Conservation (phyloP, 2,329 filamentous ascomycete species). For the Colletotrichum musicola region DNA sequence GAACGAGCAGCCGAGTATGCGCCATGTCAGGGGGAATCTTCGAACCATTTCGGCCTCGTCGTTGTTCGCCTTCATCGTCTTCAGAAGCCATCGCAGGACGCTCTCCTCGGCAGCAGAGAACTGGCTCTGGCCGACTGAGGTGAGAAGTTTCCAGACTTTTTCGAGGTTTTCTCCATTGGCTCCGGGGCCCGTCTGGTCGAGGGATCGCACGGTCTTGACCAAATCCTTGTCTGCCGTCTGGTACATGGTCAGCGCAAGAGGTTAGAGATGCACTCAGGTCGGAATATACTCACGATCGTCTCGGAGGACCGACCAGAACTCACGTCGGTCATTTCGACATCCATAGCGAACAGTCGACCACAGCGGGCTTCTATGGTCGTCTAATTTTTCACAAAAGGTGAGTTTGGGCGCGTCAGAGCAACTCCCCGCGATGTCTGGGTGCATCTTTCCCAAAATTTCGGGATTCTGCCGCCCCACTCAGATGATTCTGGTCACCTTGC, state of each 20-base stretch:
- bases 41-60: slow-evolving; percentile 64
- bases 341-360: slow-evolving; percentile 28
- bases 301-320: slow-evolving; percentile 14
- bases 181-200: slow-evolving; percentile 65
- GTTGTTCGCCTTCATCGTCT: slow-evolving; percentile 64
- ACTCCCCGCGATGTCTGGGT: slow-evolving; percentile 31
- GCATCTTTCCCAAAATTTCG: slow-evolving; percentile 54
- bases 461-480: slow-evolving; percentile 58
- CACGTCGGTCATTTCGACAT: slow-evolving; percentile 35
- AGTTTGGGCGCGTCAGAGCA: background rate
- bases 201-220: slow-evolving; percentile 65
- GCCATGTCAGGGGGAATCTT: slow-evolving; percentile 70
- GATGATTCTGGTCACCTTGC: slow-evolving; percentile 41
- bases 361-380: background rate
- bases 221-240: slow-evolving; percentile 51
- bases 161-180: slow-evolving; percentile 60
- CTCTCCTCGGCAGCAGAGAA: slow-evolving; percentile 69
- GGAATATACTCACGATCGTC: slow-evolving; percentile 23
- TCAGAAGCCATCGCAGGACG: slow-evolving; percentile 73
- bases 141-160: slow-evolving; percentile 63
- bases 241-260: background rate
- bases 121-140: slow-evolving; percentile 53
- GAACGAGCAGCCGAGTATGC: slow-evolving; percentile 71
- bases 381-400: slow-evolving; percentile 3
- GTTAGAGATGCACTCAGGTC: background rate